phyloP scores from a whole-genome alignment of 148 eudicot genomes.

The Fagopyrum tataricum region DNA sequence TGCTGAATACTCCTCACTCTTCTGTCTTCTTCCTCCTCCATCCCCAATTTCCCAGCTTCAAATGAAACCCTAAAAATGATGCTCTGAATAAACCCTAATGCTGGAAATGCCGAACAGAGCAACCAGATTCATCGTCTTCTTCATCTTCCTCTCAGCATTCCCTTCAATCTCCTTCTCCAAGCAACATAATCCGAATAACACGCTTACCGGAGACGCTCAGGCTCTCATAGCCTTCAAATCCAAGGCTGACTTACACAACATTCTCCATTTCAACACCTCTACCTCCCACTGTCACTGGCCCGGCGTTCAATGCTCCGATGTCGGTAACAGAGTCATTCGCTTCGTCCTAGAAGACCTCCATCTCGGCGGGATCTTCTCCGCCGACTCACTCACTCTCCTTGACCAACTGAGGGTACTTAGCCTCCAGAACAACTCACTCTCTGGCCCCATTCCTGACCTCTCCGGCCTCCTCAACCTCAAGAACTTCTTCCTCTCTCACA shows the following conservation, averaged over 20 bases:
- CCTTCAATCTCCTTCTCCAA: background rate
- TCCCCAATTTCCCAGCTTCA: background rate
- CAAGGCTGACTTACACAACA: conserved; percentile 31
- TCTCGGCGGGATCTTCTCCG: conserved; percentile 29
- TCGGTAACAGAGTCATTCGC: conserved; percentile 22
- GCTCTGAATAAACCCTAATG: background rate
- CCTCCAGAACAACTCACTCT: conserved; percentile 42
- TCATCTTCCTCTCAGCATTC: background rate
- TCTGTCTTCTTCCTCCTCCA: background rate
- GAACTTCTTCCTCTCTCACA: conserved; percentile 31
- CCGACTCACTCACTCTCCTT: conserved; percentile 34
- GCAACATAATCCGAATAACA: background rate
- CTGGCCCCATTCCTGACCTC: conserved; percentile 47
- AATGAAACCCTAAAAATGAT: conserved; percentile 3
- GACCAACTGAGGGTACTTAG: conserved; percentile 52
- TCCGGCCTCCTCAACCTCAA: conserved; percentile 34
- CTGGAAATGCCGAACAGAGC: conserved; percentile 5
- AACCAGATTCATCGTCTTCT: background rate
- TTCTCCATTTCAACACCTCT: conserved; percentile 25
- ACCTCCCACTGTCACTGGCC: conserved; percentile 38
- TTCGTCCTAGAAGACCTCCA: conserved; percentile 23
- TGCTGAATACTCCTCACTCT: background rate
- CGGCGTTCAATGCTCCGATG: conserved; percentile 29
- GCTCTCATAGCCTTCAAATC: conserved; percentile 36
- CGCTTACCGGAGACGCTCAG: conserved; percentile 26